Percentiles rank a stretch among this genome's conserved stretches.
phyloP scores from a whole-genome alignment of 2,329 filamentous ascomycete genomes.

The Pseudopyricularia cyperi region DNA sequence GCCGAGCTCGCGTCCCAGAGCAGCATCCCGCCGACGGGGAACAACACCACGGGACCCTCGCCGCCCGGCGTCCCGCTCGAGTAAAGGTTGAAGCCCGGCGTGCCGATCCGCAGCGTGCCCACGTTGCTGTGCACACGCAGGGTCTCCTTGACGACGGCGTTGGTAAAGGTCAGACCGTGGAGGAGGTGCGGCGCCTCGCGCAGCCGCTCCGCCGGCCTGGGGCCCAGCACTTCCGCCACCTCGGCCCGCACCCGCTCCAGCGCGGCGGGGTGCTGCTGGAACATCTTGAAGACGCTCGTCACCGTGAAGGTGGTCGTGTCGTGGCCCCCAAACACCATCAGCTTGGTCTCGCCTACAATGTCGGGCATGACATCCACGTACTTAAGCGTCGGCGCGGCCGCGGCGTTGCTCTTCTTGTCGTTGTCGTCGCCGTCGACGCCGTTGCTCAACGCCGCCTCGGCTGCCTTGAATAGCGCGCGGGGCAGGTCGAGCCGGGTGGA shows the following conservation, averaged over 20 bases:
- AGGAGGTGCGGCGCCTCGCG: conserved; percentile 1
- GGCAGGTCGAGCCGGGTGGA: conserved; percentile 13
- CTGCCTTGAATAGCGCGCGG: conserved; percentile 11
- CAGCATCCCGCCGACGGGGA: conserved; percentile 1
- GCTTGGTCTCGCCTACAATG: conserved; percentile 1
- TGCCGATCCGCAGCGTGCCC: conserved; percentile 2
- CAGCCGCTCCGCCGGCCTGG: background rate
- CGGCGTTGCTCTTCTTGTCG: background rate
- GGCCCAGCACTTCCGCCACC: background rate
- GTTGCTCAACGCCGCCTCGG: conserved; percentile 11
- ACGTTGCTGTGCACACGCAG: conserved; percentile 1
- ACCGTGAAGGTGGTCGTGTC: conserved; percentile 2
- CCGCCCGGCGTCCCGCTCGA: background rate
- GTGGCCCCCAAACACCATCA: conserved; percentile 1
- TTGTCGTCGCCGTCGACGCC: conserved; percentile 1
- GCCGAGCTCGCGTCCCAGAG: conserved; percentile 2
- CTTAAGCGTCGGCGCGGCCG: background rate
- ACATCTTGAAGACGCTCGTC: background rate
- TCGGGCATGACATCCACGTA: background rate
- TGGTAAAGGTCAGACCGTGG: background rate
- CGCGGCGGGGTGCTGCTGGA: background rate
- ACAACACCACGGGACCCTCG: background rate
- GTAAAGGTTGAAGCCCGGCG: background rate
- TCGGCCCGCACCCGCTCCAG: background rate
- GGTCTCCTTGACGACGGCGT: conserved; percentile 4